Percentiles rank a stretch among this genome's conserved stretches.
Evolutionary conservation across 306 rosid species (phyloP).

Genomic region (Leucaena leucocephala): DNA sequence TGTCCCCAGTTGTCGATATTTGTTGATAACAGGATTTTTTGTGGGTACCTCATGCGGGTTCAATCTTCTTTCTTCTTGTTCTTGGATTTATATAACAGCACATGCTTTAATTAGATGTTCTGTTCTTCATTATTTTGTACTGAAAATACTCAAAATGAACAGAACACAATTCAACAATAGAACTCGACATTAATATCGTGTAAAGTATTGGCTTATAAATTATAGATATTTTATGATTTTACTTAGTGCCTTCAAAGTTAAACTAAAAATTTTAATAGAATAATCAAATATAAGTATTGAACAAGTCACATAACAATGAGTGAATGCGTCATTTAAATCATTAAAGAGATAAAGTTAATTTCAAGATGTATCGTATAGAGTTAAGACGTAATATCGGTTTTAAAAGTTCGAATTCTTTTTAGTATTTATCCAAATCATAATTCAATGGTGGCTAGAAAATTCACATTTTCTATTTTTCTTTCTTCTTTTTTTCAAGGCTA

Average conservation of each 20-base stretch:
- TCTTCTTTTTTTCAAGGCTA: background rate
- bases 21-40: slow-evolving; percentile 23
- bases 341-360: no score
- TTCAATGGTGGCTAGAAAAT: background rate
- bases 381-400: no score
- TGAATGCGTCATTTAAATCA: background rate
- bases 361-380: background rate
- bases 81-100: background rate
- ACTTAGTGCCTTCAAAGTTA: background rate
- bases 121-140: background rate
- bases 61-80: background rate
- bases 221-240: no score
- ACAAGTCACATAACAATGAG: background rate
- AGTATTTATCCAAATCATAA: background rate
- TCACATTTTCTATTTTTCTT: background rate
- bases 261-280: background rate
- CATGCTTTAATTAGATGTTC: background rate
- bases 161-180: no score
- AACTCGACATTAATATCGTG: background rate
- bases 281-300: background rate
- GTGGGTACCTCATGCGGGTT: background rate
- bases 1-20: slow-evolving; percentile 30
- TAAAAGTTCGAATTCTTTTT: no score
- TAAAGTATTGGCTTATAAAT: background rate
- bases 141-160: background rate